phyloP scores from a whole-genome alignment of 2,329 filamentous ascomycete genomes.

The Cucurbitaria berberidis region DNA sequence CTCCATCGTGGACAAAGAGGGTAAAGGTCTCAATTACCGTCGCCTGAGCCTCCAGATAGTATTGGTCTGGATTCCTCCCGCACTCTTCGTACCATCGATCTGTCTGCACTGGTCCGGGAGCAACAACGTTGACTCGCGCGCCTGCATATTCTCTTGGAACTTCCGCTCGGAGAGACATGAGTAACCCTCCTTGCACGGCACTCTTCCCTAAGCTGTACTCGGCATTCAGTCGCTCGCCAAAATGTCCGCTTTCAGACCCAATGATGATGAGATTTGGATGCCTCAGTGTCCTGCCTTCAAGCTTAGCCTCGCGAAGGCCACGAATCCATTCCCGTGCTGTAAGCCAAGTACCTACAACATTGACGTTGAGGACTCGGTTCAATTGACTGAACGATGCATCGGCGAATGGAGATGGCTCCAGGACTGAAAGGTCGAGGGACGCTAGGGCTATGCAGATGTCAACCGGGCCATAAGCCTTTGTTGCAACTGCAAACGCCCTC shows the following conservation, averaged over 20 bases:
- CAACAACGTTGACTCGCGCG: slow-evolving; percentile 56
- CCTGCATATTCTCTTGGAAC: slow-evolving; percentile 45
- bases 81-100: slow-evolving; percentile 52
- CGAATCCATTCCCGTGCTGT: slow-evolving; percentile 53
- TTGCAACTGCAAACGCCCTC: slow-evolving; percentile 44
- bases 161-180: slow-evolving; percentile 52
- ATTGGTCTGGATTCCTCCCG: slow-evolving; percentile 46
- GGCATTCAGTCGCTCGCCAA: slow-evolving; percentile 52
- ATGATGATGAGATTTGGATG: slow-evolving; percentile 54
- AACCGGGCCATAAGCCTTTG: slow-evolving; percentile 45
- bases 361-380: slow-evolving; percentile 51
- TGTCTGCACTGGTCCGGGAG: slow-evolving; percentile 56
- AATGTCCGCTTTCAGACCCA: slow-evolving; percentile 54
- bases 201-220: slow-evolving; percentile 56
- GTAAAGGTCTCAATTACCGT: slow-evolving; percentile 36
- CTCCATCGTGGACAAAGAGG: background rate
- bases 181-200: slow-evolving; percentile 54
- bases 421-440: slow-evolving; percentile 52
- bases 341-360: slow-evolving; percentile 48
- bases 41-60: slow-evolving; percentile 53
- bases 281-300: slow-evolving; percentile 13
- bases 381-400: slow-evolving; percentile 52
- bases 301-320: slow-evolving; percentile 39
- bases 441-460: slow-evolving; percentile 54
- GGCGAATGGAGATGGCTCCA: slow-evolving; percentile 47